Evolutionary conservation across 257 asterid genomes (phyloP).

Genomic region (Solanum commersonii): DNA sequence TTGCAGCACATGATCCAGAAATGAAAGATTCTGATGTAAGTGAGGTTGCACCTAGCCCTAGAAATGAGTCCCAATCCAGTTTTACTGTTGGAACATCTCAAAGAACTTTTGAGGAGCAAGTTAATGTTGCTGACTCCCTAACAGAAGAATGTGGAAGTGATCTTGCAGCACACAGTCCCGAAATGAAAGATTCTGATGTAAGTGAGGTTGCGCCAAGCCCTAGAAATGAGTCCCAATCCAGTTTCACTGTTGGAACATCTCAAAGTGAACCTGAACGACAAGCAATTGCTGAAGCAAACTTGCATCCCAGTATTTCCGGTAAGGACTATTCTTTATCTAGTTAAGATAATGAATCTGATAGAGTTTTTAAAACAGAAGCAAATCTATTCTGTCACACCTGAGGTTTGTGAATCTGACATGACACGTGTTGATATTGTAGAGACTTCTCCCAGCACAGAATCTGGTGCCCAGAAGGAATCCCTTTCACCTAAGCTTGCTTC

Average conservation of each 20-base stretch:
- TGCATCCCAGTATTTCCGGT: background rate
- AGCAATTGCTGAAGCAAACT: background rate
- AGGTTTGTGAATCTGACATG: conserved; percentile 6
- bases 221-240: background rate
- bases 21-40: background rate
- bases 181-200: background rate
- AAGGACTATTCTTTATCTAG: background rate
- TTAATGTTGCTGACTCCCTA: background rate
- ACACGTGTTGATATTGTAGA: background rate
- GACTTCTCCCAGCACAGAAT: background rate
- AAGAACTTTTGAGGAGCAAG: background rate
- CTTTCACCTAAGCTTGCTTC: background rate
- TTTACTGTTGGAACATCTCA: background rate
- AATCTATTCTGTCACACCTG: background rate
- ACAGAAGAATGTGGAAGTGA: background rate
- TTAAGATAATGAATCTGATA: background rate
- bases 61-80: background rate
- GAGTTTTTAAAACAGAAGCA: background rate
- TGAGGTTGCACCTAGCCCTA: background rate
- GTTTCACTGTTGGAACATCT: background rate
- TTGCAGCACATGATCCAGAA: background rate
- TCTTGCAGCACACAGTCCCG: background rate
- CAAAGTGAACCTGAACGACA: background rate
- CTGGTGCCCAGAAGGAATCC: background rate
- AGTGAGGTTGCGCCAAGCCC: conserved; percentile 1